Evolutionary conservation across 2,329 filamentous ascomycete genomes (phyloP).

Genomic region (Aspergillus ibericus): DNA sequence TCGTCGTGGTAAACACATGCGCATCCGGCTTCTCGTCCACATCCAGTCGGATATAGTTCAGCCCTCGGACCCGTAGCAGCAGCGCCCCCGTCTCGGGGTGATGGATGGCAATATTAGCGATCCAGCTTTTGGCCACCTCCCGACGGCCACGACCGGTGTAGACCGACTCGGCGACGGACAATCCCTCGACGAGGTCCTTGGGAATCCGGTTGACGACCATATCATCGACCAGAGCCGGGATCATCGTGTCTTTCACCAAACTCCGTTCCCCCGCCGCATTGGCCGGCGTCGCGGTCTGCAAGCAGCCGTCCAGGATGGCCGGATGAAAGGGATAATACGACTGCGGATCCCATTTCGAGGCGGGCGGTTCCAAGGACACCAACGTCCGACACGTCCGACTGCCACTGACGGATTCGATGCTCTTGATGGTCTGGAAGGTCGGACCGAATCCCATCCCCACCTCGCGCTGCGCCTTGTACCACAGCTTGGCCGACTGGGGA

Average conservation of each 20-base stretch:
- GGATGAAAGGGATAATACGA: not conserved
- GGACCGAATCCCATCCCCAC: not conserved
- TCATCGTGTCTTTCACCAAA: not conserved
- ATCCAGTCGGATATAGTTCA: too few species aligned
- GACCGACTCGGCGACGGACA: too few species aligned
- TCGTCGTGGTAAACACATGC: too few species aligned
- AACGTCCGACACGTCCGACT: not conserved
- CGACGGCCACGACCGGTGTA: too few species aligned
- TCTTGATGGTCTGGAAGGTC: not conserved
- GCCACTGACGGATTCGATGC: not conserved
- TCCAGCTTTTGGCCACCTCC: too few species aligned
- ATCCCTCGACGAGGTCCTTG: too few species aligned
- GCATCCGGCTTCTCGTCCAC: too few species aligned
- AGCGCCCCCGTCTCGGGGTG: too few species aligned
- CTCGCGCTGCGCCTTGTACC: not conserved
- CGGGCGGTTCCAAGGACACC: not conserved
- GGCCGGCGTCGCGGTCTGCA: not conserved
- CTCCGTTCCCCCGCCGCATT: not conserved
- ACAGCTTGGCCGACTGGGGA: too few species aligned
- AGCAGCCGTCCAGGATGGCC: not conserved
- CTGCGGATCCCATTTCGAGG: not conserved
- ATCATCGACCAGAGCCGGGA: not conserved
- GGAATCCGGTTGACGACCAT: not conserved
- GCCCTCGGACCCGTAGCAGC: too few species aligned
- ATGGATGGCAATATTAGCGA: too few species aligned